Evolutionary conservation across 768 basidiomycete species (phyloP), one percentile per base, ranked within the genome.

Genomic region (Goffeauzyma gilvescens): DNA sequence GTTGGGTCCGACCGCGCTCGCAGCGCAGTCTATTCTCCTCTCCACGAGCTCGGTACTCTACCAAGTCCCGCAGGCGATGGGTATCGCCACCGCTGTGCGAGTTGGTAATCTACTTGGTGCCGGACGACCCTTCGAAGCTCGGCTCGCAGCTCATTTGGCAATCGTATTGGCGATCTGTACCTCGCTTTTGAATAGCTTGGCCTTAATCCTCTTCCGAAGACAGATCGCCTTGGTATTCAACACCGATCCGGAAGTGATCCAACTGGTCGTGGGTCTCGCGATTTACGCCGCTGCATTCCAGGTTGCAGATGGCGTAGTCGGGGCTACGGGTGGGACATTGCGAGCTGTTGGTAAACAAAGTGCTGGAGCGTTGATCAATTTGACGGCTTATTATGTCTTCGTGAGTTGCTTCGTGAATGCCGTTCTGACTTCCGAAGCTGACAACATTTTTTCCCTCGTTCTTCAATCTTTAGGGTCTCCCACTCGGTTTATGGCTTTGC

Each of bases 81-180:
- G 79, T 48, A 73, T 89, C 1, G 87, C 86, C 2, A 69, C 79
- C 6, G 80, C 85, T 22, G 86, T 95, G 18, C 74, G 85, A 18
- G 56, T 87, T 23, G 87, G 87, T 10, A 93, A 93, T 55, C 68
- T 90, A 2, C 71, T 93, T 2, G 87, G 89, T 5, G 80, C 86
- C 49, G 68, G 72, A 27, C 77, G 83, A 26, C 74, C 77, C 0
- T 68, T 68, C 43, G 76, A 83, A 35, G 86, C 89, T 0, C 71
- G 69, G 12, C 67, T 81, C 25, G 73, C 81, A 0, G 73, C 79
- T 2, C 69, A 69, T 32, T 71, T 77, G 0, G 65, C 81, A 1
- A 64, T 95, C 22, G 45, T 77, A 14, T 68, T 89, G 65, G 75
- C 76, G 0, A 54, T 85, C 10, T 61, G 64, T 5, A 66, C 84